Evolutionary conservation across 2,329 filamentous ascomycete genomes (phyloP).

Genomic region (Coleophoma crateriformis): DNA sequence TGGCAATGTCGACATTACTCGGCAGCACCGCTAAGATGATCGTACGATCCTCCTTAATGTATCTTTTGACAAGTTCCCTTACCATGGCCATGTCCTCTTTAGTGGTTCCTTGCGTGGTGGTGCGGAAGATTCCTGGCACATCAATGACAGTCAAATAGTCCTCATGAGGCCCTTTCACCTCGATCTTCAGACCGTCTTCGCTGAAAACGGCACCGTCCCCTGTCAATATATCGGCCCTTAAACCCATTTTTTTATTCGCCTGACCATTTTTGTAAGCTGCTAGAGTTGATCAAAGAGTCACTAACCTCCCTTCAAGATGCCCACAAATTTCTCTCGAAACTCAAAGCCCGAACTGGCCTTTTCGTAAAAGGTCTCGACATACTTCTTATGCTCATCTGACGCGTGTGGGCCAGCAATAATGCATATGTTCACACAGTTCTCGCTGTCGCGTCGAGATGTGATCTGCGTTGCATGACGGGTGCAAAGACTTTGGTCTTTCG

Average conservation of each 20-base stretch:
- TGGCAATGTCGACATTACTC: constrained; percentile 20
- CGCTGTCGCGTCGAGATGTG: constrained; percentile 21
- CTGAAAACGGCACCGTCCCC: constrained; percentile 3
- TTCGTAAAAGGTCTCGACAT: neutral
- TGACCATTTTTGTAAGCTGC: constrained; percentile 4
- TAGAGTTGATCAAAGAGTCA: neutral
- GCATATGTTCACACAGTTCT: constrained; percentile 3
- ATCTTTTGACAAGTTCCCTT: constrained; percentile 37
- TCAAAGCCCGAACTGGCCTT: neutral
- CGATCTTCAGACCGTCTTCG: constrained; percentile 14
- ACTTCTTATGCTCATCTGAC: constrained; percentile 4
- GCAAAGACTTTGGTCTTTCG: constrained; percentile 30
- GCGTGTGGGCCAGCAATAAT: constrained; percentile 5
- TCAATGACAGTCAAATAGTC: constrained; percentile 53
- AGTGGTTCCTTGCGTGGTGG: constrained; percentile 17
- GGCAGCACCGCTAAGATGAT: constrained; percentile 13
- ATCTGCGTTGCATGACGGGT: constrained; percentile 39
- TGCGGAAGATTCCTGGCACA: constrained; percentile 50
- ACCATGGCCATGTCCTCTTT: constrained; percentile 39
- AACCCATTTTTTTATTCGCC: too few relatives aligned
- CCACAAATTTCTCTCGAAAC: constrained; percentile 1
- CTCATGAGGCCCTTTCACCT: constrained; percentile 26
- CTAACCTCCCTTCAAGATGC: constrained; percentile 5
- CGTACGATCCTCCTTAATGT: constrained; percentile 46
- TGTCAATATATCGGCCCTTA: too few relatives aligned